phyloP scores from a whole-genome alignment of 495 filamentous ascomycete genomes.

The Podospora tetraspora region DNA sequence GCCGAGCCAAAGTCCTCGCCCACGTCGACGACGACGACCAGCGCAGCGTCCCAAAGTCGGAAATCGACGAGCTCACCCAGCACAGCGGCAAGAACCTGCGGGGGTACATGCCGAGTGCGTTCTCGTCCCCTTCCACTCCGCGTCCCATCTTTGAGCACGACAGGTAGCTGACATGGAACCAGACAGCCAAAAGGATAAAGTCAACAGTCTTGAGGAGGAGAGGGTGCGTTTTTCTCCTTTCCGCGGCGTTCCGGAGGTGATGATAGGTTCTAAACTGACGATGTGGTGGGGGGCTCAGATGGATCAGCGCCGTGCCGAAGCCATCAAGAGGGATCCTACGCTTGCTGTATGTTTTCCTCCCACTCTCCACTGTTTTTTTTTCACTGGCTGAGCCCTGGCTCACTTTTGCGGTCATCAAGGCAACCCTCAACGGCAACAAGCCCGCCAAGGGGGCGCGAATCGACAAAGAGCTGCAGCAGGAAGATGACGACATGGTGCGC shows the following conservation, averaged over 20 bases:
- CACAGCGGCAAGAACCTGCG: constrained; percentile 23
- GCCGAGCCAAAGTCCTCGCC: constrained; percentile 21
- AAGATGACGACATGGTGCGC: constrained; percentile 21
- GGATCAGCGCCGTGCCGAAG: constrained; percentile 6
- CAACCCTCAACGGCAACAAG: constrained; percentile 20
- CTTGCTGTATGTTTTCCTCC: constrained; percentile 15
- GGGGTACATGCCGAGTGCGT: constrained; percentile 23
- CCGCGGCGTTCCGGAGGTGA: neutral
- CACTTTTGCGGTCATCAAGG: constrained; percentile 10
- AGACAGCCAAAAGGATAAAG: constrained; percentile 18
- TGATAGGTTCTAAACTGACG: neutral
- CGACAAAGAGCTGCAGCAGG: constrained; percentile 25
- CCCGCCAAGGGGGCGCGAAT: constrained; percentile 23
- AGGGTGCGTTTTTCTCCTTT: constrained; percentile 6
- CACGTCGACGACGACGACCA: constrained; percentile 21
- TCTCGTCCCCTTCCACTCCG: neutral
- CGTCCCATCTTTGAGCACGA: neutral
- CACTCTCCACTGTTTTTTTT: neutral
- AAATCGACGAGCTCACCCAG: constrained; percentile 17
- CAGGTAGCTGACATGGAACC: neutral
- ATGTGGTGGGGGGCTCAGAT: constrained; percentile 5
- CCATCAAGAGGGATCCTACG: constrained; percentile 24
- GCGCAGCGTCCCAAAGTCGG: constrained; percentile 13
- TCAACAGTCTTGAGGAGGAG: constrained; percentile 15
- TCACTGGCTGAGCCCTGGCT: neutral